A percentile compares a stretch with the other conserved stretches of the same genome.
These are phyloP conservation scores for Exobasidium cylindrosporum DNA, from an alignment of 1,284 basidiomycete genomes.

Conservation along the genomic window DNA sequence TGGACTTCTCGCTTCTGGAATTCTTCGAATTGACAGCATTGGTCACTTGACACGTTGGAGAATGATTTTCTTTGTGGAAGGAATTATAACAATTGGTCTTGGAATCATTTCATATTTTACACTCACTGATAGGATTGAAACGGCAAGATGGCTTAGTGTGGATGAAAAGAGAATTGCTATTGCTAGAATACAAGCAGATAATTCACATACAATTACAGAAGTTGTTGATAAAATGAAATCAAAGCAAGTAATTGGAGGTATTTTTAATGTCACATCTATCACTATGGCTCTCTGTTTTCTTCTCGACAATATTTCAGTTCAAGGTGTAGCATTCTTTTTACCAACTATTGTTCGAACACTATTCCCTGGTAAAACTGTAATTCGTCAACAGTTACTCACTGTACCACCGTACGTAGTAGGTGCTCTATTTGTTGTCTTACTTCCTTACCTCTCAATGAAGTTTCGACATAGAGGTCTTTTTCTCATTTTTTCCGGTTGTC, in stretches of 20 bases:
- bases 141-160: conserved; percentile 52
- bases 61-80: conserved; percentile 33
- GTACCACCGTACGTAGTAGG: conserved; percentile 55
- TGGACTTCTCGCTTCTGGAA: conserved; percentile 42
- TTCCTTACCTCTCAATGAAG: conserved; percentile 52
- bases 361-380: conserved; percentile 51
- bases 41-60: conserved; percentile 25
- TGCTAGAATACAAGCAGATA: conserved; percentile 29
- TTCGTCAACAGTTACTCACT: conserved; percentile 54
- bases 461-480: conserved; percentile 43
- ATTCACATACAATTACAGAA: conserved; percentile 27
- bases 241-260: conserved; percentile 29
- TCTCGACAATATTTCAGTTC: conserved; percentile 56
- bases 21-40: conserved; percentile 40
- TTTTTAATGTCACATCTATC: conserved; percentile 31
- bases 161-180: conserved; percentile 50
- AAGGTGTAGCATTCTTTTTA: conserved; percentile 53
- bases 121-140: conserved; percentile 51
- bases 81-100: conserved; percentile 54
- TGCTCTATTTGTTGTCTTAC: conserved; percentile 35
- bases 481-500: conserved; percentile 36
- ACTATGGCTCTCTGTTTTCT: conserved; percentile 52
- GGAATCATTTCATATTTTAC: conserved; percentile 50
- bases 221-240: conserved; percentile 31
- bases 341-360: conserved; percentile 54